Evolutionary conservation across 2,329 filamentous ascomycete species (phyloP).

Genomic region (Remersonia thermophila): DNA sequence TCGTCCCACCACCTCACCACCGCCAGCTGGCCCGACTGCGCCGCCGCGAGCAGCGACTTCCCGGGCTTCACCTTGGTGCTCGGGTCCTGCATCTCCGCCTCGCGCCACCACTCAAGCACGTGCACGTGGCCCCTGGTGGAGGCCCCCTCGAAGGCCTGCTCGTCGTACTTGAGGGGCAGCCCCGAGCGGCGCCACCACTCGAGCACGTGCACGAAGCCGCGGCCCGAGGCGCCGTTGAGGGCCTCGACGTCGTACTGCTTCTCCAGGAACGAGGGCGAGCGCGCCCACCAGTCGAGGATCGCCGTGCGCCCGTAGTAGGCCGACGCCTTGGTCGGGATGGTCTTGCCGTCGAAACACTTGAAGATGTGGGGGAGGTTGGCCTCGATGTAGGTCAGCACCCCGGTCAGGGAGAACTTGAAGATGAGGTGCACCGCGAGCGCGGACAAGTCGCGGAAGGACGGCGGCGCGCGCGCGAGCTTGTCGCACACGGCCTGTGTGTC

Average conservation of each 20-base stretch:
- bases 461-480: conserved; percentile 58
- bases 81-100: conserved; percentile 49
- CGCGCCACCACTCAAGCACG: conserved; percentile 89
- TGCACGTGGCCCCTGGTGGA: conserved; percentile 72
- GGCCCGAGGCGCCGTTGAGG: conserved; percentile 74
- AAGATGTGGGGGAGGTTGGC: conserved; percentile 59
- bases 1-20: conserved; percentile 82
- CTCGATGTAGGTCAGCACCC: conserved; percentile 59
- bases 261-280: conserved; percentile 67
- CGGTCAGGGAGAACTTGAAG: conserved; percentile 77
- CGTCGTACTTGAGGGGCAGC: conserved; percentile 71
- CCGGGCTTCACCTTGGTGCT: conserved; percentile 60
- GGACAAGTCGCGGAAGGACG: conserved; percentile 59
- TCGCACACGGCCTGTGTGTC: conserved; percentile 59
- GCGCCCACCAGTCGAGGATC: conserved; percentile 84
- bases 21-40: conserved; percentile 66
- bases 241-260: conserved; percentile 80
- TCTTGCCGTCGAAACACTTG: conserved; percentile 73
- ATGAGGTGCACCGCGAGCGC: conserved; percentile 76
- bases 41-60: conserved; percentile 70
- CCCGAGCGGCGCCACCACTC: conserved; percentile 80
- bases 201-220: conserved; percentile 72
- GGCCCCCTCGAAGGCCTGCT: conserved; percentile 76
- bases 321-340: conserved; percentile 78
- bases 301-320: conserved; percentile 73